These are phyloP conservation scores for Trichoderma virens DNA, from an alignment of 495 filamentous ascomycete species.

Conservation along the genomic window DNA sequence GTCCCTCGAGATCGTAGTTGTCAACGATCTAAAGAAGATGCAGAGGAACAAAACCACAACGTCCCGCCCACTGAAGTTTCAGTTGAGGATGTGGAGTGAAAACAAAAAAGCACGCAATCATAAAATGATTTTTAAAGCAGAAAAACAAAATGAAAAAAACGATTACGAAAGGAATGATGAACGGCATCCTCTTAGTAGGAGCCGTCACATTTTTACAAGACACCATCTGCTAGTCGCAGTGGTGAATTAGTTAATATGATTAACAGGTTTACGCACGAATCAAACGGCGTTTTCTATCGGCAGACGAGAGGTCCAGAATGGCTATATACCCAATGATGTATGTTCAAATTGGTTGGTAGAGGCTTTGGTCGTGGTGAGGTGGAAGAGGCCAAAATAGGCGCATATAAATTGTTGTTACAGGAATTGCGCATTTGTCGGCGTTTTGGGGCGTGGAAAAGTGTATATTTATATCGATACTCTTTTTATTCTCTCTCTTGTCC, in stretches of 20 bases:
- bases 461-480: not conserved
- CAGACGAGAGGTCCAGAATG: not conserved
- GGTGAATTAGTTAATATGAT: not conserved
- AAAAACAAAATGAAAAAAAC: not conserved
- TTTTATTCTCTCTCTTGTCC: conserved; percentile 2
- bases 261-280: conserved; percentile 4
- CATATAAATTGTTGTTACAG: not conserved
- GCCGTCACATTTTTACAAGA: not conserved
- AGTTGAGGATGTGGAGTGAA: conserved; percentile 4
- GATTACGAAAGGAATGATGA: not conserved
- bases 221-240: not conserved
- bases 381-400: not conserved
- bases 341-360: not conserved
- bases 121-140: too few species aligned
- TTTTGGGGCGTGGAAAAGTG: conserved; percentile 1
- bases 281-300: not conserved
- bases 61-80: not conserved
- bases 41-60: not conserved
- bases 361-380: not conserved
- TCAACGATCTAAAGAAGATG: conserved; percentile 9
- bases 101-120: not conserved
- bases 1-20: conserved; percentile 39
- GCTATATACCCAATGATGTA: not conserved
- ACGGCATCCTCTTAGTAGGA: not conserved
- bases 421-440: not conserved